Percentiles rank a stretch among this genome's conserved stretches.
These are phyloP conservation scores for Trametes sp. DNA, from an alignment of 1,284 basidiomycete species.

Conservation along the genomic window DNA sequence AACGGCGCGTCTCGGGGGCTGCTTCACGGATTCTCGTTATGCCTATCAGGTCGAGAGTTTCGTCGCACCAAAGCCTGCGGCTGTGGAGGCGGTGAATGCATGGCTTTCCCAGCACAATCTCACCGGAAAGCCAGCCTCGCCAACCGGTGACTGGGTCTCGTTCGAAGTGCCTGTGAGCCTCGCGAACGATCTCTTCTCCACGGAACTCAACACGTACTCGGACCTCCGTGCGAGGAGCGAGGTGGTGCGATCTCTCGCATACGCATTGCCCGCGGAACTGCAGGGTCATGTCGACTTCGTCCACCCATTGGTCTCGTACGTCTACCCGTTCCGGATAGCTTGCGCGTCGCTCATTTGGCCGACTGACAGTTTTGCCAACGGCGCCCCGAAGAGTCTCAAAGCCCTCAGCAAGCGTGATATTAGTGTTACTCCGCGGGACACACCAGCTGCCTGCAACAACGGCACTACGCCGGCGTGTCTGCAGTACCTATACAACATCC, in stretches of 20 bases:
- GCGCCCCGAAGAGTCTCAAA: neutral
- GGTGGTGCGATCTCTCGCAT: conserved; percentile 45
- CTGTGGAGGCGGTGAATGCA: neutral
- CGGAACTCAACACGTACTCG: conserved; percentile 43
- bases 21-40: too few relatives aligned
- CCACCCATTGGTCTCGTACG: conserved; percentile 43
- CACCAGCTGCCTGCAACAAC: conserved; percentile 41
- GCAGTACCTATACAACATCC: conserved; percentile 55
- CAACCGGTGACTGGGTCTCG: conserved; percentile 47
- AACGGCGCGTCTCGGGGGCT: neutral
- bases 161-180: conserved; percentile 46
- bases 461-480: conserved; percentile 62
- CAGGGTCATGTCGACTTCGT: conserved; percentile 45
- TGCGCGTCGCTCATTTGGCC: too few relatives aligned
- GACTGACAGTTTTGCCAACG: neutral
- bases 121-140: neutral
- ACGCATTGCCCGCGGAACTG: conserved; percentile 45
- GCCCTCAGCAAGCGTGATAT: neutral
- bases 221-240: conserved; percentile 39
- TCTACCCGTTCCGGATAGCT: neutral
- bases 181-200: conserved; percentile 44
- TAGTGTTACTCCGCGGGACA: neutral
- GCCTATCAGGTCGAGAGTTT: neutral
- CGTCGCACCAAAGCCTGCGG: neutral
- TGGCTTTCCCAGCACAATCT: neutral